Evolutionary conservation across 2,329 filamentous ascomycete genomes (phyloP), one percentile per base, ranked within the genome.

Genomic region (Aspergillus novoparasiticus): DNA sequence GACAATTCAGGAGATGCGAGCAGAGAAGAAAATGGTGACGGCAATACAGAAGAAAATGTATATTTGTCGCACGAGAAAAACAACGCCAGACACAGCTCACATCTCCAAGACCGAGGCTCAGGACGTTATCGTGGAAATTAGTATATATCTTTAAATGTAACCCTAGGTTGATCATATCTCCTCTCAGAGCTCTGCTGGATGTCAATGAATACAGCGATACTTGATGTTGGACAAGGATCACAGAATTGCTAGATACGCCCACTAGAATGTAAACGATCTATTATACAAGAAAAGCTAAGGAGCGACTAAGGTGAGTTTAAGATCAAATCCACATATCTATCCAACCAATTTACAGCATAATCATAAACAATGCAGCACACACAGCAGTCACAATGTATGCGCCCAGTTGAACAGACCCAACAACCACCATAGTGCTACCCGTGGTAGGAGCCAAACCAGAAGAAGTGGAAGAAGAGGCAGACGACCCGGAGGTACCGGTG

Each of bases 351-450:
- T 82, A 84, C 73, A 84, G 73, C 68, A 82, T 67, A 64, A 83
- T 75, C 80, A 83, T 83, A 61, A 78, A 79, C 50, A 75, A 72
- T 63, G 80, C 82, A 61, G 80, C 78, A 34, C 80, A 68, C 50
- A 80, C 60, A 41, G 81, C 80, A 58, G 76, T 74, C 51, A 80
- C 67, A n/a, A 81, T 63, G 69, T 83, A 83, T 10, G 75, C 77
- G 58, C 75, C 80, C 56, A 82, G 64, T 62, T 81, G 77, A 69
- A 48, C 6, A 34, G 55, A 55, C 32, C 60, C 60, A 19, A 62
- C 56, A 5, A 10, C 32, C 28, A 62, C 60, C 48, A 58, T 46
- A n/a, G 41, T 54, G n/a, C 60, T 43, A 28, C 45, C 55, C 12
- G 48, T 45, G 6, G 23, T 54, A 12, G 56, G 46, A 12, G 28